phyloP scores from a whole-genome alignment of 202 grass and related monocot genomes.

The Musa balbisiana region DNA sequence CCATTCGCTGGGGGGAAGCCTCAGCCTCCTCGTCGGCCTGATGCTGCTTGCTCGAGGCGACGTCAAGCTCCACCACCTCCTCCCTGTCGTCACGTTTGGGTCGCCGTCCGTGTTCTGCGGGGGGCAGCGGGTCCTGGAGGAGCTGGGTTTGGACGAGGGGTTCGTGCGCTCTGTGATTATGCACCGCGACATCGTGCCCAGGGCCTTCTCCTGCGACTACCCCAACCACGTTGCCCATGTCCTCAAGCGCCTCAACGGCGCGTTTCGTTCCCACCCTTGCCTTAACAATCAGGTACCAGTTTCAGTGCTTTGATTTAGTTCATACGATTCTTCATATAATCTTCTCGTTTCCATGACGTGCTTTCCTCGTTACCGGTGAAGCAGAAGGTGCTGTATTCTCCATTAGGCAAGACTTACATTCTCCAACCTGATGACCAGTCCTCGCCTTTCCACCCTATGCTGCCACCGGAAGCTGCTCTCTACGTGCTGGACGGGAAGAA shows the following conservation, averaged over 20 bases:
- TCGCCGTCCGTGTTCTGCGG: slow-evolving; percentile 90
- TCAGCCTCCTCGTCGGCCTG: slow-evolving; percentile 64
- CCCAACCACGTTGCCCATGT: slow-evolving; percentile 63
- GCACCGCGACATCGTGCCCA: slow-evolving; percentile 92
- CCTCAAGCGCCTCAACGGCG: slow-evolving; percentile 66
- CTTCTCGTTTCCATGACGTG: neutral
- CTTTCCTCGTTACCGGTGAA: neutral
- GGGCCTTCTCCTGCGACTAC: slow-evolving; percentile 89
- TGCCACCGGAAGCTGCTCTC: slow-evolving; percentile 70
- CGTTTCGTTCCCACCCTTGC: slow-evolving; percentile 64
- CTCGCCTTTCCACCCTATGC: slow-evolving; percentile 68
- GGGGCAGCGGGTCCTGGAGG: slow-evolving; percentile 53
- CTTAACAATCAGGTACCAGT: slow-evolving; percentile 56
- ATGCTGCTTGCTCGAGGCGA: slow-evolving; percentile 70
- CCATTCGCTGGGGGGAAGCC: slow-evolving; percentile 92
- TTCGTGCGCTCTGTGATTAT: slow-evolving; percentile 71
- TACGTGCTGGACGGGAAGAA: slow-evolving; percentile 44
- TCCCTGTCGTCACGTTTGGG: slow-evolving; percentile 71
- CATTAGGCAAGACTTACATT: slow-evolving; percentile 78
- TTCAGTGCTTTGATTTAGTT: neutral
- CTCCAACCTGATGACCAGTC: slow-evolving; percentile 58
- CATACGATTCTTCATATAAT: neutral
- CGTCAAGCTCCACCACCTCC: slow-evolving; percentile 35
- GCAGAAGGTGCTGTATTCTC: slow-evolving; percentile 72
- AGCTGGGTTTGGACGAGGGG: slow-evolving; percentile 55